Percentiles rank a stretch among this genome's conserved stretches.
Evolutionary conservation across 2,329 filamentous ascomycete species (phyloP).

Genomic region (Aspergillus phoenicis): DNA sequence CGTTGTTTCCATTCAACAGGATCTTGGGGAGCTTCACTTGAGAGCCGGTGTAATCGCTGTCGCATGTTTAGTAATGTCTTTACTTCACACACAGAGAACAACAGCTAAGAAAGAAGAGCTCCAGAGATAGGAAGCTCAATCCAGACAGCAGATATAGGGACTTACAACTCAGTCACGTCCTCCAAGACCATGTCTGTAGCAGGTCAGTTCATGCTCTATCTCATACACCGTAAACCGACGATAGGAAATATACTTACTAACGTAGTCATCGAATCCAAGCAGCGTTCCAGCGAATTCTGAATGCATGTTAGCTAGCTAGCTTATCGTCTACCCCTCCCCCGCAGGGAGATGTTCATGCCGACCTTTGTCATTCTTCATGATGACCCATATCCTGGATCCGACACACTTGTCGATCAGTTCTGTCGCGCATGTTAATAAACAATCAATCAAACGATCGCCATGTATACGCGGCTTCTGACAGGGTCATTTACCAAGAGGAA

Average conservation of each 20-base stretch:
- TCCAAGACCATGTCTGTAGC: slow-evolving; percentile 91
- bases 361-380: slow-evolving; percentile 99
- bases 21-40: slow-evolving; percentile 93
- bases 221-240: slow-evolving; percentile 2
- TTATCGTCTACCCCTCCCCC: background rate
- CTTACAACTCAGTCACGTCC: slow-evolving; percentile 94
- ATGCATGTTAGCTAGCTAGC: slow-evolving; percentile 17
- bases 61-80: slow-evolving; percentile 20
- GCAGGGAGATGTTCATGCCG: slow-evolving; percentile 22
- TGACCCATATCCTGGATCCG: slow-evolving; percentile 94
- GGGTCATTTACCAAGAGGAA: slow-evolving; percentile 64
- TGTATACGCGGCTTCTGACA: slow-evolving; percentile 11
- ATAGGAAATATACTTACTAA: slow-evolving; percentile 71
- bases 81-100: background rate
- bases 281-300: slow-evolving; percentile 93
- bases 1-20: slow-evolving; percentile 94
- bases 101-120: background rate
- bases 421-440: slow-evolving; percentile 44
- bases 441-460: background rate
- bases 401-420: slow-evolving; percentile 99
- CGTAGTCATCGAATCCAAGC: slow-evolving; percentile 97
- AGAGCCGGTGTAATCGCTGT: slow-evolving; percentile 84
- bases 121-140: slow-evolving; percentile 10
- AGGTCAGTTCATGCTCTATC: slow-evolving; percentile 22
- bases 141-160: background rate